Conservation (phyloP, 768 basidiomycete species). For the Amanita polypyramis region DNA sequence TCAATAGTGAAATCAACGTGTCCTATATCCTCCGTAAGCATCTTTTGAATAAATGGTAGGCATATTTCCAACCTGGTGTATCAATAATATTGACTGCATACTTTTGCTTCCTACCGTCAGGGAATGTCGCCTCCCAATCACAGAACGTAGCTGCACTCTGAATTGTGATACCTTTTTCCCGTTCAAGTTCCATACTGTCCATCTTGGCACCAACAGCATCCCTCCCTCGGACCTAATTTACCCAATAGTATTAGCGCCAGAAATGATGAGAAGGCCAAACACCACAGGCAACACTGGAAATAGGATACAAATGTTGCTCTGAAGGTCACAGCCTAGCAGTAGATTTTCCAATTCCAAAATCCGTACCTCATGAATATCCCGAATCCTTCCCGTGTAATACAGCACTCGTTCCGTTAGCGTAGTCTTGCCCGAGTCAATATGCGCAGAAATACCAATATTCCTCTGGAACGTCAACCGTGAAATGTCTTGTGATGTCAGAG, state of each 20-base stretch:
- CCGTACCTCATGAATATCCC: slow-evolving; percentile 92
- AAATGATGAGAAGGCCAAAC: not conserved
- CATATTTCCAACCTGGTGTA: slow-evolving; percentile 61
- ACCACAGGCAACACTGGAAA: not conserved
- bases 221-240: slow-evolving; percentile 70
- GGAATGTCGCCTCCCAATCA: slow-evolving; percentile 78
- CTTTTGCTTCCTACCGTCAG: slow-evolving; percentile 58
- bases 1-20: slow-evolving; percentile 99
- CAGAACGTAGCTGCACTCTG: slow-evolving; percentile 98
- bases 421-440: slow-evolving; percentile 97
- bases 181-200: slow-evolving; percentile 98
- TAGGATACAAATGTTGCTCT: not conserved
- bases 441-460: slow-evolving; percentile 94
- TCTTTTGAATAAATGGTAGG: not conserved
- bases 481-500: slow-evolving; percentile 56
- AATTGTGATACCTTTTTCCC: slow-evolving; percentile 99
- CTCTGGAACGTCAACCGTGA: slow-evolving; percentile 64
- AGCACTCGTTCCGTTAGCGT: slow-evolving; percentile 94
- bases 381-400: slow-evolving; percentile 92
- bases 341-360: not conserved
- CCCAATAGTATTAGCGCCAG: slow-evolving; percentile 1
- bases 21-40: slow-evolving; percentile 36
- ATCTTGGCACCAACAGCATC: slow-evolving; percentile 98
- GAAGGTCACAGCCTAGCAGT: slow-evolving; percentile 11
- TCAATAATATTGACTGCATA: slow-evolving; percentile 98